Evolutionary conservation across 148 eudicot genomes (phyloP).

Genomic region (Rhododendron williamsianum): DNA sequence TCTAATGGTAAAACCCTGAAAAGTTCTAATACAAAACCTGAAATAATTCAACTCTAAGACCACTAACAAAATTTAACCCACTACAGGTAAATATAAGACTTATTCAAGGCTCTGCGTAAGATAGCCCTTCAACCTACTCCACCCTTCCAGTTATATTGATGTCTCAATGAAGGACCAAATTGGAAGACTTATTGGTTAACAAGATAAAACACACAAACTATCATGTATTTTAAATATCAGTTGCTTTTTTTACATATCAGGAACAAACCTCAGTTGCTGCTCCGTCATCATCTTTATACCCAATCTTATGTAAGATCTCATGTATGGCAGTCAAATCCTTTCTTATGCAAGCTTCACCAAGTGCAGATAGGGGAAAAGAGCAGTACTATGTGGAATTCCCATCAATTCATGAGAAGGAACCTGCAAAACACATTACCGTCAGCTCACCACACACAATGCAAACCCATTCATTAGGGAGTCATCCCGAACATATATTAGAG

Average conservation of each 20-base stretch:
- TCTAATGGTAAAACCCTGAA: neutral
- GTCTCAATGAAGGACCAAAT: neutral
- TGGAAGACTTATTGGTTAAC: neutral
- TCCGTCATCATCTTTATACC: slow-evolving; percentile 95
- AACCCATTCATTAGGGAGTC: neutral
- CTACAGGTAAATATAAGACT: neutral
- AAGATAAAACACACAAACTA: neutral
- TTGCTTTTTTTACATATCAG: neutral
- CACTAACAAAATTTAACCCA: neutral
- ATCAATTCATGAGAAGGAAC: slow-evolving; percentile 80
- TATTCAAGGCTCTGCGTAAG: neutral
- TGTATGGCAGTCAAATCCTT: slow-evolving; percentile 91
- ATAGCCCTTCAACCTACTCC: neutral
- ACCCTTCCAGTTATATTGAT: neutral
- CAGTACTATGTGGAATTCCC: slow-evolving; percentile 66
- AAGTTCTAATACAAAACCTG: neutral
- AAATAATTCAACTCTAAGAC: neutral
- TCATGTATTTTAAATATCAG: neutral
- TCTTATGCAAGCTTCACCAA: slow-evolving; percentile 92
- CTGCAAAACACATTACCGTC: slow-evolving; percentile 29
- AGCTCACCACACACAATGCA: neutral
- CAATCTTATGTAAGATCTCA: slow-evolving; percentile 66
- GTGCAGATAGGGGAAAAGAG: slow-evolving; percentile 54
- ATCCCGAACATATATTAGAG: neutral
- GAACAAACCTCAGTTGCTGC: slow-evolving; percentile 90